A percentile compares a stretch with the other conserved stretches of the same genome.
These are phyloP conservation scores for Carpinus fangiana DNA, from an alignment of 306 rosid species.

Conservation along the genomic window DNA sequence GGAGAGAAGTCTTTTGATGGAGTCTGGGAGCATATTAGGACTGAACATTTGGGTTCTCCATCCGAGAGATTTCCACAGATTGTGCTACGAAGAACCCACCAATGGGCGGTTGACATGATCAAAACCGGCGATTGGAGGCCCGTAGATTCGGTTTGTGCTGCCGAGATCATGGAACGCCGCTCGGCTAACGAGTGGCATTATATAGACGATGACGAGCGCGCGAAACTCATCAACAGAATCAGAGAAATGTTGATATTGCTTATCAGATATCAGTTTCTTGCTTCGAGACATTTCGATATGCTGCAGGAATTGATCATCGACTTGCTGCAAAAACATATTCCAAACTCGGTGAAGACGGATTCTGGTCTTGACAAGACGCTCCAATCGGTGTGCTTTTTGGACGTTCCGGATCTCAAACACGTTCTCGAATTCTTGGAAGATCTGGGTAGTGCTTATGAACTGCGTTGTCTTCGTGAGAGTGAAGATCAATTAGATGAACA, in stretches of 20 bases:
- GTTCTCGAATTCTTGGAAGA: neutral
- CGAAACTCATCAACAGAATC: neutral
- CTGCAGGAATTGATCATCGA: neutral
- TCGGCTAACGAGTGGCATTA: neutral
- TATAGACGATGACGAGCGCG: neutral
- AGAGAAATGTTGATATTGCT: neutral
- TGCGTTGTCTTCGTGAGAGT: neutral
- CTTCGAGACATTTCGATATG: neutral
- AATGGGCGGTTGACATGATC: neutral
- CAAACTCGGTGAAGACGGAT: neutral
- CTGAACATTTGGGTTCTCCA: neutral
- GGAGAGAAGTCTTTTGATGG: neutral
- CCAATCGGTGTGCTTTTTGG: neutral
- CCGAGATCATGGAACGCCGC: neutral
- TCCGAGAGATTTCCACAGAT: neutral
- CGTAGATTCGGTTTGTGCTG: neutral
- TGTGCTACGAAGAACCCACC: neutral
- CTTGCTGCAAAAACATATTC: neutral
- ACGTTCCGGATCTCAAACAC: neutral
- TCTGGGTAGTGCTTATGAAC: neutral
- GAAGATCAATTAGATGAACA: neutral
- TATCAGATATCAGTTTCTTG: neutral
- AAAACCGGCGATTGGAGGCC: neutral
- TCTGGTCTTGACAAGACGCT: neutral
- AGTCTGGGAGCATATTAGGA: neutral